phyloP scores from a whole-genome alignment of 225 moss, liverwort and hornwort genomes.

The Lunularia cruciata region DNA sequence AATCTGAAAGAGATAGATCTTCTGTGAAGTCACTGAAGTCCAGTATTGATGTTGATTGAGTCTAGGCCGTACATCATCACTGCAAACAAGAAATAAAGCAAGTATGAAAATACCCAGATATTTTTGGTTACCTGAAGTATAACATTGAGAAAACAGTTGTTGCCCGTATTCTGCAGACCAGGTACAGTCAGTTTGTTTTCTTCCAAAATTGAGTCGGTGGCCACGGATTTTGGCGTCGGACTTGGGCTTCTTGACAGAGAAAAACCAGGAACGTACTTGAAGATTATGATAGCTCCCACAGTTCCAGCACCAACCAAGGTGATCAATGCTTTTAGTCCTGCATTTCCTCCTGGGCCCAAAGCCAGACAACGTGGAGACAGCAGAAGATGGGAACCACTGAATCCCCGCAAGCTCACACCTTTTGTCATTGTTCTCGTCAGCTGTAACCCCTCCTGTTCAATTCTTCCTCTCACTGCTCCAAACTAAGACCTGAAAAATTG shows the following conservation, averaged over 20 bases:
- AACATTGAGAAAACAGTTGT: constrained; percentile 90
- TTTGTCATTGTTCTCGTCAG: constrained; percentile 1
- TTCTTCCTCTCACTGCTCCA: not conserved
- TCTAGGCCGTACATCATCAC: too few species aligned
- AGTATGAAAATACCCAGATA: too few species aligned
- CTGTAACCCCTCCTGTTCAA: not conserved
- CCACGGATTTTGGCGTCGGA: not conserved
- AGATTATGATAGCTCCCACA: constrained; percentile 24
- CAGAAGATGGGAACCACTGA: constrained; percentile 17
- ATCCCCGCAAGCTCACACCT: not conserved
- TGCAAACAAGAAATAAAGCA: too few species aligned
- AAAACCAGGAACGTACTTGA: constrained; percentile 24
- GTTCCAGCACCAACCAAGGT: constrained; percentile 40
- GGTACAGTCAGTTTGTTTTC: constrained; percentile 59
- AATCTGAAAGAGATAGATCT: too few species aligned
- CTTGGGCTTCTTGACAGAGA: not conserved
- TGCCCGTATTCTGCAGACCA: constrained; percentile 83
- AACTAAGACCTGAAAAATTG: not conserved
- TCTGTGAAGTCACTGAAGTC: too few species aligned
- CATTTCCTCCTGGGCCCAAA: constrained; percentile 11
- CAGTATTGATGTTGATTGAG: too few species aligned
- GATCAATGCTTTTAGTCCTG: constrained; percentile 21
- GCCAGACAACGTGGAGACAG: constrained; percentile 14
- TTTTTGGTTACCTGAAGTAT: constrained; percentile 97
- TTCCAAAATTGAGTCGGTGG: not conserved